Base-by-base conservation (phyloP, 2,329 filamentous ascomycete species). In the Endocalyx cinctus region DNA sequence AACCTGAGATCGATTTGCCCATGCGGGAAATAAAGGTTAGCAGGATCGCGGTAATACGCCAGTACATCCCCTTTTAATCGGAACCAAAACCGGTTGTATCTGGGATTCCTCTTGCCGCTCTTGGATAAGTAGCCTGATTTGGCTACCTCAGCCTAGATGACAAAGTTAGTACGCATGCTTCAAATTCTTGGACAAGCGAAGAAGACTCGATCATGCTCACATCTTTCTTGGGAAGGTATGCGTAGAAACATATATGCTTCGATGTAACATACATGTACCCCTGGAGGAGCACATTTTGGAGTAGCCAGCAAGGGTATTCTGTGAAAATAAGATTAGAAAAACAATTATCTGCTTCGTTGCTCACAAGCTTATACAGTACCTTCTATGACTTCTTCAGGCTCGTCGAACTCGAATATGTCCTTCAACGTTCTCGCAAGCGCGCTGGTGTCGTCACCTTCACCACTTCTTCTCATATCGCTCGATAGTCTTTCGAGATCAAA, bases 201-300 rank as follows among this genome's bases (percentile, higher is more conserved):
- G n/a, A n/a, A n/a, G n/a, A n/a, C n/a, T n/a, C n/a, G n/a, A n/a
- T 17, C 53, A 8, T n/a, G n/a, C 80, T 61, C 69, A 85, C 84
- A 32, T 84, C 79, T 70, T 92, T 95, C 68, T 89, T 94, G 6
- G 88, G 88, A n/a, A 97, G 73, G 56, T 96, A 96, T 25, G 92
- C 88, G 56, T 96, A 97, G 59, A 97, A 98, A 63, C 89, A 96
- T 41, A 97, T 84, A 56, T 98, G 92, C 48, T 82, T 84, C 41
- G 84, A 72, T 0, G 92, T 97, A 52, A 98, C 86, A 63, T 97
- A 97, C 74, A 98, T 82, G 57, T 92, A 96, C 5, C 92, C 92
- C 55, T 96, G 88, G 7, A 97, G 72, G 18, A 97, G 68, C 27
- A 95, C 87, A 53, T 84, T 95, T 57, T 96, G 88, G 20, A 97